Evolutionary conservation across 345 rosid species (phyloP), one percentile per base, ranked within the genome.

Genomic region (Populus euphratica): DNA sequence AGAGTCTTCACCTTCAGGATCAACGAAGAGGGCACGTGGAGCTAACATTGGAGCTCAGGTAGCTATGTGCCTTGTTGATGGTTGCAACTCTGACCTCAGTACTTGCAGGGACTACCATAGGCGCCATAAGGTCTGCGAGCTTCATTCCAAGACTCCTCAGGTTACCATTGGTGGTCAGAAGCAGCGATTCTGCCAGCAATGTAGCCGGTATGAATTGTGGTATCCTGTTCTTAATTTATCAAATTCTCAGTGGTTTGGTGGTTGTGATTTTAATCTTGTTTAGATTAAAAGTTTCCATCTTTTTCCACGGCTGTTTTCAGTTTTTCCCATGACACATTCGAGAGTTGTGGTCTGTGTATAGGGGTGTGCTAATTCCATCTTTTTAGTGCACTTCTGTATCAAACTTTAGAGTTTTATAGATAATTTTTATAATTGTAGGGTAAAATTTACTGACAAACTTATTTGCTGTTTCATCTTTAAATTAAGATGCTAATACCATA

Each of bases 91-190:
- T 0, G 92, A 93, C 85, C 92, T 93, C 75, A 90, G 90, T 81
- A 87, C 76, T 25, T 88, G 91, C 56, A 86, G 92, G 72, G 95
- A 90, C 79, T 93, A 93, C 82, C 93, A 92, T 72, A 84, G 91
- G 79, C 93, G 98, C 75, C 98, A 94, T 84, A 92, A 92, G 80
- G 98, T 94, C n/a, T 94, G 98, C 78, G 98, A 91, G 69, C 80
- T 83, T 59, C 98, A 94, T 80, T 94, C 98, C 17, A 94, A 92
- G 84, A 84, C 97, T 74, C 89, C 93, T 0, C 85, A 87, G 65
- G 98, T 91, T 82, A 85, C 80, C 5, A 88, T 94, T 61, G 83
- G 86, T 70, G 94, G 95, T 41, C 84, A 79, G 43, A 91, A 88
- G 69, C 95, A 90, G 83, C 78, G 98, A 73, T 94, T 94, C 82